Percentiles rank a stretch among this genome's conserved stretches.
phyloP scores from a whole-genome alignment of 2,329 filamentous ascomycete species.

The Emergomyces pasteurianus region DNA sequence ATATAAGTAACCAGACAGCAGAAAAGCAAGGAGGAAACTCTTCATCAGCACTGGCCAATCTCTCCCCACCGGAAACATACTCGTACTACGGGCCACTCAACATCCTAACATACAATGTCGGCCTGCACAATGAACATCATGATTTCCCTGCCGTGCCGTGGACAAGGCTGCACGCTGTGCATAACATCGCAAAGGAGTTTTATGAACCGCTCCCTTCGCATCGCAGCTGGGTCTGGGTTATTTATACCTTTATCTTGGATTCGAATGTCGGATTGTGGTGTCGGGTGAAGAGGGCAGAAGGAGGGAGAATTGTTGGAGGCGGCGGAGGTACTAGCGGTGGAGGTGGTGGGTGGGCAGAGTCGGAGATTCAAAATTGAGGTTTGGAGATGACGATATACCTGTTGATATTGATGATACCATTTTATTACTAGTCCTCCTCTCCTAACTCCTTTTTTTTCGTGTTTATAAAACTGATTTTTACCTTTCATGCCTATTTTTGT shows the following conservation, averaged over 20 bases:
- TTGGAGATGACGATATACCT: background rate
- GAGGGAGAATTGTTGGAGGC: conserved; percentile 48
- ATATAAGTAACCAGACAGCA: conserved; percentile 12
- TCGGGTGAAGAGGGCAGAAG: conserved; percentile 81
- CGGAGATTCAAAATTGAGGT: conserved; percentile 52
- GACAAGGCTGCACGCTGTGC: conserved; percentile 69
- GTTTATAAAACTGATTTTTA: background rate
- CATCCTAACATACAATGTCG: conserved; percentile 90
- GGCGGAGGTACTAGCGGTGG: conserved; percentile 30
- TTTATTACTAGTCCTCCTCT: background rate
- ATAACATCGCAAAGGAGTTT: conserved; percentile 76
- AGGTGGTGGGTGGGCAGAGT: conserved; percentile 55
- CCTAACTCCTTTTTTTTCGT: background rate
- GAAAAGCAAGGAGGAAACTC: conserved; percentile 34
- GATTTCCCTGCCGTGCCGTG: conserved; percentile 96
- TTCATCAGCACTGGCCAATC: conserved; percentile 35
- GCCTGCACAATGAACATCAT: conserved; percentile 96
- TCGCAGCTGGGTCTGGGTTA: conserved; percentile 80
- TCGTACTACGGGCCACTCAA: conserved; percentile 94
- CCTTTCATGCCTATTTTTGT: background rate
- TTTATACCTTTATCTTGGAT: conserved; percentile 93
- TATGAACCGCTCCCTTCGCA: conserved; percentile 80
- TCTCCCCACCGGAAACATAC: conserved; percentile 81
- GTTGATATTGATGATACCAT: background rate
- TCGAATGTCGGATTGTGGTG: conserved; percentile 81